Evolutionary conservation across 768 basidiomycete species (phyloP), one percentile per base, ranked within the genome.

Genomic region (Cyclocybe aegerita): DNA sequence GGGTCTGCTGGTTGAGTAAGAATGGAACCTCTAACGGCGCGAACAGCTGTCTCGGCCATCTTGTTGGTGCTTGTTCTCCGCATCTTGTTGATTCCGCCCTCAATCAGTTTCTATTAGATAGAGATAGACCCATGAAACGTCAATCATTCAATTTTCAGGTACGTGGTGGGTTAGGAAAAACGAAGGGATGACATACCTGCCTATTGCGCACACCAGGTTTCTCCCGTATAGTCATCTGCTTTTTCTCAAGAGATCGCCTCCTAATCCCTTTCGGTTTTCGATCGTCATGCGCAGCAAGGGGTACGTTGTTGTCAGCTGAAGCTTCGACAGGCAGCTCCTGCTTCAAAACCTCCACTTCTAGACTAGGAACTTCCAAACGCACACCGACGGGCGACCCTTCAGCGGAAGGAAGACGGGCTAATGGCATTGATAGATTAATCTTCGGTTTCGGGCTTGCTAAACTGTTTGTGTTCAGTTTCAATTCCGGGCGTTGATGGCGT

Each of bases 41-140:
- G 10, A 7, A 47, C 11, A 29, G 52, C 29, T 38, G 44, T 51
- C 43, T 53, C 46, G 42, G 17, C 46, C 4, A 39, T 16, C 32
- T 48, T 56, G 8, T 9, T 12, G 10, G 38, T 50, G 35, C 16
- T 17, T 37, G 43, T 35, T 32, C 33, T 41, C 49, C 58, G 58
- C 36, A 43, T 49, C 53, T 67, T 66, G n/a, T 60, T 48, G 37
- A 68, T 62, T 41, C 63, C 62, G 14, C 66, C 66, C 48, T 64
- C 62, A 37, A 60, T 54, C 30, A 65, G 53, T 37, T 56, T 58
- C 66, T 62, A 55, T 3, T 23, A 23, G 23, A 5, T 52, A 33
- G 10, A 16, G 50, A 42, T 39, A 53, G 43, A 53, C 16, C 33
- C 49, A 53, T 46, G 48, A 37, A 39, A 49, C 48, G 59, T 56